Percentiles rank a stretch among this genome's conserved stretches.
Evolutionary conservation across 768 basidiomycete species (phyloP).

Genomic region (Chalciporus chontae): DNA sequence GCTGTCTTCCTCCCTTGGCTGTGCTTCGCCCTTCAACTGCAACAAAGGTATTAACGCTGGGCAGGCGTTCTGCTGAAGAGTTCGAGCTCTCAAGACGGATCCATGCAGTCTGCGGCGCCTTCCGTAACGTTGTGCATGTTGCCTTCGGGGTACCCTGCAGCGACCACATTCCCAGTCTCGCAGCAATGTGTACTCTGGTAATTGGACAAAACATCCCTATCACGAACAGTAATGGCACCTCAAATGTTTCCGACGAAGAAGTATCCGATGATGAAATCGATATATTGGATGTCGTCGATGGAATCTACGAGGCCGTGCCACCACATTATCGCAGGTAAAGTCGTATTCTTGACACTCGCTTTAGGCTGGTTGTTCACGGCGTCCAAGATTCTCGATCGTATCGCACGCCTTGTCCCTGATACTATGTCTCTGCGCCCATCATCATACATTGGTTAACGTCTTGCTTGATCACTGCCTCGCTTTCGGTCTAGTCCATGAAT

Average conservation of each 20-base stretch:
- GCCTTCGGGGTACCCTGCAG: constrained; percentile 21
- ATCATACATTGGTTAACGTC: constrained; percentile 45
- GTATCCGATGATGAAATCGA: constrained; percentile 25
- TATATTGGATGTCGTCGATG: constrained; percentile 27
- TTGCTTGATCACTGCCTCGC: constrained; percentile 51
- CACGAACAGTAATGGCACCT: constrained; percentile 9
- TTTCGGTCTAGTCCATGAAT: constrained; percentile 42
- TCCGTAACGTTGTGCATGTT: constrained; percentile 46
- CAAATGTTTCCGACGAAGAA: constrained; percentile 20
- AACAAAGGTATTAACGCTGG: constrained; percentile 33
- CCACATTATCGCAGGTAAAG: constrained; percentile 47
- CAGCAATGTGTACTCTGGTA: constrained; percentile 44
- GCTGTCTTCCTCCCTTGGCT: constrained; percentile 31
- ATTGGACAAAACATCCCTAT: constrained; percentile 45
- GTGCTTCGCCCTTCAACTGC: constrained; percentile 38
- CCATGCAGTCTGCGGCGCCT: constrained; percentile 54
- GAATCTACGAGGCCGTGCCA: constrained; percentile 52
- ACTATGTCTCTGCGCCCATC: constrained; percentile 40
- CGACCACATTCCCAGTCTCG: constrained; percentile 35
- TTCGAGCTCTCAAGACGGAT: constrained; percentile 46
- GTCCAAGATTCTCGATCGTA: constrained; percentile 42
- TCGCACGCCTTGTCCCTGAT: constrained; percentile 52
- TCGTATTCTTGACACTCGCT: background rate
- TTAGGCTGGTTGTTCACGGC: constrained; percentile 3
- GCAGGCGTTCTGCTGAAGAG: constrained; percentile 32